Evolutionary conservation across 2,329 filamentous ascomycete genomes (phyloP).

Genomic region (Claviceps fusiformis): DNA sequence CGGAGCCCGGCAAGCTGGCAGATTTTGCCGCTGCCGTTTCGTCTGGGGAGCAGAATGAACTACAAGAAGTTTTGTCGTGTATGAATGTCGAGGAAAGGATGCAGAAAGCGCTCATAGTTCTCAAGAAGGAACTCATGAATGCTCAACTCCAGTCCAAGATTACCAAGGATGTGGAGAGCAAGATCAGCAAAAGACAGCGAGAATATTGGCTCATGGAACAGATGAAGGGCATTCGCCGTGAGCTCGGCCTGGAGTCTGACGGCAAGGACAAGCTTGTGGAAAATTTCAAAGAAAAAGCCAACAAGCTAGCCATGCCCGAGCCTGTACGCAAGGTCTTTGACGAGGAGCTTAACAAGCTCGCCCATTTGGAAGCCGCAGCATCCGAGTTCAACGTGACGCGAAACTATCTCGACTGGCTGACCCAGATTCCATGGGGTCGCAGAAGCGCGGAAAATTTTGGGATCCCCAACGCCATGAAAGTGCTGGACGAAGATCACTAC

Average conservation of each 20-base stretch:
- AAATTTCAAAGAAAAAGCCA: slow-evolving; percentile 90
- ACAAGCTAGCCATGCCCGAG: slow-evolving; percentile 91
- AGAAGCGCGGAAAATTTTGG: slow-evolving; percentile 93
- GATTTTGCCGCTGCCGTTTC: slow-evolving; percentile 96
- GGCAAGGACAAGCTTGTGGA: slow-evolving; percentile 97
- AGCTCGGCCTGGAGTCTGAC: slow-evolving; percentile 92
- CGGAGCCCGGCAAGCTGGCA: slow-evolving; percentile 87
- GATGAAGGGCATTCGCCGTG: slow-evolving; percentile 95
- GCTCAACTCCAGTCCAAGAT: slow-evolving; percentile 95
- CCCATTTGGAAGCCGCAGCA: slow-evolving; percentile 85
- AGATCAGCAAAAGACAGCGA: slow-evolving; percentile 91
- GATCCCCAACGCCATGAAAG: slow-evolving; percentile 77
- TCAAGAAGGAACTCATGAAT: slow-evolving; percentile 98
- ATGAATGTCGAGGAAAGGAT: slow-evolving; percentile 87
- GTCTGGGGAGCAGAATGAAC: slow-evolving; percentile 79
- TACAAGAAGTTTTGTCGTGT: slow-evolving; percentile 81
- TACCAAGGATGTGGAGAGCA: slow-evolving; percentile 90
- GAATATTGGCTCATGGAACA: slow-evolving; percentile 99
- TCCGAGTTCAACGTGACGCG: slow-evolving; percentile 98
- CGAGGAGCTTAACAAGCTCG: slow-evolving; percentile 93
- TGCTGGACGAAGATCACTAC: slow-evolving; percentile 93
- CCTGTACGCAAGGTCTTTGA: slow-evolving; percentile 96
- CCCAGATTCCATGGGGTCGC: slow-evolving; percentile 94
- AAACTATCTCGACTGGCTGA: slow-evolving; percentile 98
- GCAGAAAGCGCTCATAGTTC: slow-evolving; percentile 76